Percentiles rank a stretch among this genome's conserved stretches.
Conservation (phyloP, 78 protist genomes). For the Dictyostelium firmibasis region DNA sequence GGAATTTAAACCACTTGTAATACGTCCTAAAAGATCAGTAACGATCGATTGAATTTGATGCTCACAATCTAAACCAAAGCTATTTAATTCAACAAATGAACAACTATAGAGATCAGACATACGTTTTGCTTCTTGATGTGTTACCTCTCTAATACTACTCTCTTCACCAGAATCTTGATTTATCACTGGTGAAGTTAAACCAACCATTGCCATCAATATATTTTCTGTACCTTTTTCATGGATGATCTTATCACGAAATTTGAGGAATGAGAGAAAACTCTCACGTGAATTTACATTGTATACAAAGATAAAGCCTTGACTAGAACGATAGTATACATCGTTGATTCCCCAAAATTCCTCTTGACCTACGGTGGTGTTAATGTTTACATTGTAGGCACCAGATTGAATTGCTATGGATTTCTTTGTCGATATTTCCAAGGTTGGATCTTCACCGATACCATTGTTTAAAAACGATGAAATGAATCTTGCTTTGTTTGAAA, state of each 20-base stretch:
- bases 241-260: conserved; percentile 53
- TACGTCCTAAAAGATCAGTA: conserved; percentile 19
- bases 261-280: conserved; percentile 10
- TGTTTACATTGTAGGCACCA: conserved; percentile 60
- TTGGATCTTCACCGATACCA: conserved; percentile 61
- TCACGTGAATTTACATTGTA: conserved; percentile 60
- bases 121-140: conserved; percentile 40
- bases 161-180: neutral
- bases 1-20: neutral
- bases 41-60: conserved; percentile 8
- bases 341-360: conserved; percentile 78
- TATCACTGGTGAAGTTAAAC: neutral
- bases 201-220: conserved; percentile 62
- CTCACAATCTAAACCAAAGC: conserved; percentile 14
- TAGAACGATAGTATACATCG: conserved; percentile 41
- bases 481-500: conserved; percentile 29
- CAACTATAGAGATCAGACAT: conserved; percentile 52
- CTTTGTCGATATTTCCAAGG: neutral
- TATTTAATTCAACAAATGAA: conserved; percentile 22
- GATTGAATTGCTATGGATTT: conserved; percentile 34
- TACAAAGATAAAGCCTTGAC: conserved; percentile 61
- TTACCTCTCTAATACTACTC: conserved; percentile 26
- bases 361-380: conserved; percentile 42
- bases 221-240: conserved; percentile 39
- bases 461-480: conserved; percentile 31